Evolutionary conservation across 1,284 basidiomycete genomes (phyloP), one percentile per base, ranked within the genome.

Genomic region (Microbotryum lychnidis-dioicae): DNA sequence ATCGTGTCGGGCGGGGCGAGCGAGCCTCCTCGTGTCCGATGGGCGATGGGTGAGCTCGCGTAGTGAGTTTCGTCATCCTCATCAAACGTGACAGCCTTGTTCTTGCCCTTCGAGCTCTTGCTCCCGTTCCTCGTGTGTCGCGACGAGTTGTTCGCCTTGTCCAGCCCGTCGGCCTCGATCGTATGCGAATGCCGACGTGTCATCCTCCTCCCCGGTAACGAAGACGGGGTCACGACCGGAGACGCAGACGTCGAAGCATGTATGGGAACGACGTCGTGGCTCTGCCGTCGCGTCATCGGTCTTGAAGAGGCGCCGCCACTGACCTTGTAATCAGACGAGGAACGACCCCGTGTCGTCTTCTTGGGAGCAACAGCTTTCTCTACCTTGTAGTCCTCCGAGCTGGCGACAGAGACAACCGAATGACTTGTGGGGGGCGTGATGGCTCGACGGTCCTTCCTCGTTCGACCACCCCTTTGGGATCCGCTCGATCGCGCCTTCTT

Each of bases 41-140:
- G 60, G 1, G 66, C 66, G 16, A 68, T 51, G 2, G 66, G 66
- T 6, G 61, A 59, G 9, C 61, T 58, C 16, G 48, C 50, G 18
- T 31, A 20, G 10, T 5, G 31, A 47, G 23, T 49, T 57, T 37
- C 45, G 50, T 16, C 21, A 29, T 12, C 57, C 12, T 37, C 27
- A 14, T 58, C 60, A 10, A 56, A 56, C 20, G 54, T 47, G 29
- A 46, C 44, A 37, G 54, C 56, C 37, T 54, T 31, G 27, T 56
- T 31, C 25, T 55, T 37, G 12, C 25, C 49, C 54, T 57, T 31
- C 6, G 16, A 16, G 4, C 18, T 44, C 49, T 33, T 31, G 29
- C 33, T 23, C 42, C 31, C 52, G 44, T 31, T 56, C 55, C 31
- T 56, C 46, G 27, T 21, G 23, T 21, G n/a, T 29, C 51, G 51